Conservation (phyloP, 1,284 basidiomycete species). For the Sporisorium scitamineum region DNA sequence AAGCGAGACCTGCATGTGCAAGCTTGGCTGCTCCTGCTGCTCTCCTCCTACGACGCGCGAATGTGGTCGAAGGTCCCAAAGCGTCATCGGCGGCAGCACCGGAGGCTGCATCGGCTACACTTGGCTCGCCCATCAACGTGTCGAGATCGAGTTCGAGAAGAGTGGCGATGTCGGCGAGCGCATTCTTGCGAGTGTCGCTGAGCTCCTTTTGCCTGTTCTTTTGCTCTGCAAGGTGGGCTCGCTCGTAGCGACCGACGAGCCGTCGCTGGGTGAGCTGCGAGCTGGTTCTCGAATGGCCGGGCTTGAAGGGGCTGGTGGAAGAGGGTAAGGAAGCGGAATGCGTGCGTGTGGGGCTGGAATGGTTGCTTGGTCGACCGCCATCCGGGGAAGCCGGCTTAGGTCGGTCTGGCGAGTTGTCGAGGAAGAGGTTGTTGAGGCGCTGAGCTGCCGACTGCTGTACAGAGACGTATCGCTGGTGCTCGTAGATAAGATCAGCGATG, state of each 20-base stretch:
- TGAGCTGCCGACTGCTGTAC: conserved; percentile 44
- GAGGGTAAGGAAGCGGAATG: conserved; percentile 11
- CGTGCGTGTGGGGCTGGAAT: conserved; percentile 18
- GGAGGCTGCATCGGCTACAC: conserved; percentile 2
- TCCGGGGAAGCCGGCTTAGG: not conserved
- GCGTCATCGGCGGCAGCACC: conserved; percentile 2
- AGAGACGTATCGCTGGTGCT: conserved; percentile 48
- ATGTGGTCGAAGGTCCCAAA: conserved; percentile 14
- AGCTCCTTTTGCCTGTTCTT: conserved; percentile 58
- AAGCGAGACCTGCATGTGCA: conserved; percentile 40
- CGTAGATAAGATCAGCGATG: conserved; percentile 61
- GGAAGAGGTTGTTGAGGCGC: conserved; percentile 37
- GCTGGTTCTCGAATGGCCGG: conserved; percentile 31
- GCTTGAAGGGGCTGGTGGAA: conserved; percentile 30
- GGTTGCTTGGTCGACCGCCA: conserved; percentile 13
- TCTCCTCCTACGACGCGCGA: conserved; percentile 36
- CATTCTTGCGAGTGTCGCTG: conserved; percentile 53
- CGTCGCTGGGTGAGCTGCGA: conserved; percentile 47
- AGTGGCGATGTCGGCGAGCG: conserved; percentile 55
- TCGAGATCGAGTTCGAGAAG: conserved; percentile 58
- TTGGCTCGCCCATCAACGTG: conserved; percentile 48
- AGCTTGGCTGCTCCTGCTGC: conserved; percentile 31
- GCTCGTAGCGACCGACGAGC: conserved; percentile 55
- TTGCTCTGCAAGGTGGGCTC: conserved; percentile 57
- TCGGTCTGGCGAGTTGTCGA: conserved; percentile 33